Base-by-base conservation (phyloP, 2,329 filamentous ascomycete species). In the Neurospora sp. region DNA sequence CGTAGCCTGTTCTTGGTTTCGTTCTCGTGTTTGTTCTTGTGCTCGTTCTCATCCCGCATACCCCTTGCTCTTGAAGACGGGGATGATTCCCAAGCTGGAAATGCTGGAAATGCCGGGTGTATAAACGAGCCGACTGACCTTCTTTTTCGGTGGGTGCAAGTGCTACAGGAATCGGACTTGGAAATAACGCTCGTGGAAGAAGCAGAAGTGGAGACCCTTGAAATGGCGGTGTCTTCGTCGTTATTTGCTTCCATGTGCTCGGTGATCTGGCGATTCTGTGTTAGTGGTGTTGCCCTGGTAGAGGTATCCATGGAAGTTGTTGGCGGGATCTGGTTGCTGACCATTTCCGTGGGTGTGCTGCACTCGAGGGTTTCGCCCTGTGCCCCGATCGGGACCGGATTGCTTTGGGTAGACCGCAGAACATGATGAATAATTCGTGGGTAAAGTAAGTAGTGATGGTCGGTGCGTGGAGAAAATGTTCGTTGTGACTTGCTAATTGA, bases 331-430 rank as follows among this genome's bases (percentile, higher is more conserved):
- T 67, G 52, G 52, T 62, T 66, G 33, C 73, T 67, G 68, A 75
- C 73, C 38, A 75, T 74, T 68, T 75, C 73, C 9, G 73, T 73
- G 1, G 70, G 72, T 66, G 68, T 19, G 52, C 73, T 72, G 19
- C 73, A 74, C 66, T 75, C 71, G 40, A 74, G 74, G 66, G 58
- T 69, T 13, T 72, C 70, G 42, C 68, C 68, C 17, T n/a, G 40
- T 43, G 7, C 40, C 40, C 40, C 1, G 9, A 3, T 43, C 40
- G 17, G 17, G 40, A 43, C 40, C 17, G 17, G 40, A 9, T 2
- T 43, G 8, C 17, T 43, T n/a, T 43, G 40, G 8, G 40, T n/a
- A 43, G 40, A n/a, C 40, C 40, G 8, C 40, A 10, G 40, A 43
- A 43, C 40, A 43, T 43, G 40, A 43, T 3, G 40, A n/a, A 43